A percentile compares a stretch with the other conserved stretches of the same genome.
Conservation (phyloP, 768 basidiomycete genomes). For the Mycena kentingensis region DNA sequence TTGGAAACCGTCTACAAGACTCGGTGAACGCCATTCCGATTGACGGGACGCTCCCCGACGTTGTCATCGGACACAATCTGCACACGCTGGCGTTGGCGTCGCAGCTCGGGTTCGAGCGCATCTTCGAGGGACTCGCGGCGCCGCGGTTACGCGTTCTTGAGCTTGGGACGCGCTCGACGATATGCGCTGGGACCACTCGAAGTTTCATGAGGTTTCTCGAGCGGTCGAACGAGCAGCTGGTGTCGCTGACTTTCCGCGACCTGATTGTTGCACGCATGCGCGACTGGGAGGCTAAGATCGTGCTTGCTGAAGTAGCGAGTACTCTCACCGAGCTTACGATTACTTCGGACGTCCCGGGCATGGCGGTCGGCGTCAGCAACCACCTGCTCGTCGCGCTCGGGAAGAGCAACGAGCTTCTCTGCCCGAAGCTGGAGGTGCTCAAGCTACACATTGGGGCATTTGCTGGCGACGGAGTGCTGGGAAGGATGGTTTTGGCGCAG, state of each 20-base stretch:
- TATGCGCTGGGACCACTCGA: conserved; percentile 15
- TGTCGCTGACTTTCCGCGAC: conserved; percentile 14
- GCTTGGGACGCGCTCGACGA: conserved; percentile 13
- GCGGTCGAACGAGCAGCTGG: conserved; percentile 11
- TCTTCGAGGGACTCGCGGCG: conserved; percentile 7
- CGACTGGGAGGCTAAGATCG: background rate
- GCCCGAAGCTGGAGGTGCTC: conserved; percentile 14
- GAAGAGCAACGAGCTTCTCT: background rate
- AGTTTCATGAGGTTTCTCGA: conserved; percentile 17
- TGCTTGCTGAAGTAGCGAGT: conserved; percentile 6
- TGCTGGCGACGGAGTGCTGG: conserved; percentile 12
- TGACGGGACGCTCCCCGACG: conserved; percentile 6
- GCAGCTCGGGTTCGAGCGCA: conserved; percentile 5
- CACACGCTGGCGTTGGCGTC: conserved; percentile 7
- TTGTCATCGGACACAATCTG: conserved; percentile 2
- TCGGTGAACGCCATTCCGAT: conserved; percentile 4
- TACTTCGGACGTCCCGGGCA: conserved; percentile 18
- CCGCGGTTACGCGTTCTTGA: conserved; percentile 9
- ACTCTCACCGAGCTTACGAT: conserved; percentile 10
- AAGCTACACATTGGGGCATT: conserved; percentile 11
- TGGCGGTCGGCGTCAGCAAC: conserved; percentile 9
- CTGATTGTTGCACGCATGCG: conserved; percentile 13
- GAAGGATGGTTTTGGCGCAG: conserved; percentile 10
- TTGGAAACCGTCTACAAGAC: conserved; percentile 2
- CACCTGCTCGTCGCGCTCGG: conserved; percentile 4